A percentile compares a stretch with the other conserved stretches of the same genome.
phyloP scores from a whole-genome alignment of 2,329 filamentous ascomycete genomes.

The Apiospora aurea region DNA sequence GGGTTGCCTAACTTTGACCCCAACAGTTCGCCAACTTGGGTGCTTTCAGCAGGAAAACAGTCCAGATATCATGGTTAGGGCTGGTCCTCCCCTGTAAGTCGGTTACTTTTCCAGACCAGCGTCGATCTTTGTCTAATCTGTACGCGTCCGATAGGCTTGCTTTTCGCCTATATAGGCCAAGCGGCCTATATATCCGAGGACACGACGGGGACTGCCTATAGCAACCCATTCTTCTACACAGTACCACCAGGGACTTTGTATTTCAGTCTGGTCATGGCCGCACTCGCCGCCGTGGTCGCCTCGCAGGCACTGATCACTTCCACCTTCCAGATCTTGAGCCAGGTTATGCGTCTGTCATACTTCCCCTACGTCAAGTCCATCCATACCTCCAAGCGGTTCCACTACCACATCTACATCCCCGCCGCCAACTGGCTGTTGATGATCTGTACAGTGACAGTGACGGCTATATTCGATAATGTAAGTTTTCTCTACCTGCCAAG shows the following conservation, averaged over 20 bases:
- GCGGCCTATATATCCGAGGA: conserved; percentile 68
- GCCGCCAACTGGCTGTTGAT: conserved; percentile 77
- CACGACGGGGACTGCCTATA: conserved; percentile 56
- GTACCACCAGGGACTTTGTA: conserved; percentile 71
- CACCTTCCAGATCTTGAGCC: conserved; percentile 62
- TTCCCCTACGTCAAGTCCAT: conserved; percentile 76
- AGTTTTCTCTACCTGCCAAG: not conserved
- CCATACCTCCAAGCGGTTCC: conserved; percentile 71
- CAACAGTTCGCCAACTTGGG: conserved; percentile 72
- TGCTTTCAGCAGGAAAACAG: conserved; percentile 70
- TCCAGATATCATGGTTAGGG: conserved; percentile 74
- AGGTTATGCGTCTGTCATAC: conserved; percentile 68
- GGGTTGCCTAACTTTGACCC: not conserved
- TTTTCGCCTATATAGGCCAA: conserved; percentile 72
- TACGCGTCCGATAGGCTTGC: conserved; percentile 36
- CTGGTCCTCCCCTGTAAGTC: conserved; percentile 66
- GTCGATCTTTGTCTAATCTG: not conserved
- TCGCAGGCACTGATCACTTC: conserved; percentile 78
- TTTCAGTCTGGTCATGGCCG: conserved; percentile 69
- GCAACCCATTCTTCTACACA: conserved; percentile 75
- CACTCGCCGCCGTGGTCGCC: conserved; percentile 74
- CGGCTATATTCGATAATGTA: conserved; percentile 62
- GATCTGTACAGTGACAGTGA: conserved; percentile 73
- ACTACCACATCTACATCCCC: conserved; percentile 77
- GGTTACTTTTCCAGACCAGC: not conserved